A percentile compares a stretch with the other conserved stretches of the same genome.
These are phyloP conservation scores for Glycyrrhiza uralensis DNA, from an alignment of 306 rosid species.

Conservation along the genomic window DNA sequence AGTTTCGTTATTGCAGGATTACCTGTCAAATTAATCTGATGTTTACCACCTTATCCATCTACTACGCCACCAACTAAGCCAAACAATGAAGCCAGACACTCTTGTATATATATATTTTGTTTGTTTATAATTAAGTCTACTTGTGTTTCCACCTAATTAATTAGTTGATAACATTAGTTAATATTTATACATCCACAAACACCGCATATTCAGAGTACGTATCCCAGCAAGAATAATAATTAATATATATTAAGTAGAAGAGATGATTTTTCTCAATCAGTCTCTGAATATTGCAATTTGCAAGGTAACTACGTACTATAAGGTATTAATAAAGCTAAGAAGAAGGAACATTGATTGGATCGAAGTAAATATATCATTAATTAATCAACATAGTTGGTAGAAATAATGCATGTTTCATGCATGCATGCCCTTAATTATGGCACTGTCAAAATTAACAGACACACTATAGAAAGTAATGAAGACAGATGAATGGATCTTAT, in stretches of 20 bases:
- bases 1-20: background rate
- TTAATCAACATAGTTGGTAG: background rate
- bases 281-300: background rate
- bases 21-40: background rate
- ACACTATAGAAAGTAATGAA: constrained; percentile 1
- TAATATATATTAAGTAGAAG: background rate
- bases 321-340: background rate
- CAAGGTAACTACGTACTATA: background rate
- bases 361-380: background rate
- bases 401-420: constrained; percentile 20
- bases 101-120: background rate
- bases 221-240: too few relatives aligned
- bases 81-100: background rate
- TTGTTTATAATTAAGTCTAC: background rate
- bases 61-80: background rate
- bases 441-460: constrained; percentile 12
- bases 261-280: background rate
- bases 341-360: background rate
- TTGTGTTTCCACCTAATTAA: constrained; percentile 16
- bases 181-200: background rate
- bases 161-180: background rate
- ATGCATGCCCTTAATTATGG: background rate
- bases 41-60: background rate
- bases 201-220: background rate
- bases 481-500: constrained; percentile 18